Percentiles rank a stretch among this genome's conserved stretches.
These are phyloP conservation scores for Neospermospora avenae DNA, from an alignment of 2,329 filamentous ascomycete genomes.

Conservation along the genomic window DNA sequence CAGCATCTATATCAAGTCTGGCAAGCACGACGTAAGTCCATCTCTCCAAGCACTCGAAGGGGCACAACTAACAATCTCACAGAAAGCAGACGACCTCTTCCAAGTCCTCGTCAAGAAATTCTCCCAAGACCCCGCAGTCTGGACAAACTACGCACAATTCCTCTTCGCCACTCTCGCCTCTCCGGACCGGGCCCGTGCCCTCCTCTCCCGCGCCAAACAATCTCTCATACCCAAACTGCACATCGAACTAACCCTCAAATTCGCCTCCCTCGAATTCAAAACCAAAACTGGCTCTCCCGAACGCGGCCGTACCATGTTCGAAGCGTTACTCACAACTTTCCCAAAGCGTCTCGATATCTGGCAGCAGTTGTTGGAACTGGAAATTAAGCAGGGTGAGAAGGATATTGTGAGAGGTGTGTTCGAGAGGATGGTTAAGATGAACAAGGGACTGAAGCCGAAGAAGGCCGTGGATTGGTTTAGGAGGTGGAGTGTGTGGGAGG, in stretches of 20 bases:
- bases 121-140: conserved; percentile 73
- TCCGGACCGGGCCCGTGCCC: conserved; percentile 69
- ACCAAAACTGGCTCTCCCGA: conserved; percentile 80
- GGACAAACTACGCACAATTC: conserved; percentile 94
- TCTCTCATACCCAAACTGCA: conserved; percentile 66
- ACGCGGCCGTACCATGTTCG: conserved; percentile 91
- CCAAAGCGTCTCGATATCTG: conserved; percentile 90
- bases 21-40: conserved; percentile 71
- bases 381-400: conserved; percentile 58
- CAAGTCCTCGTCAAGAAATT: conserved; percentile 85
- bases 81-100: conserved; percentile 89
- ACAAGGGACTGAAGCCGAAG: conserved; percentile 71
- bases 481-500: conserved; percentile 88
- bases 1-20: conserved; percentile 92
- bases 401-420: conserved; percentile 73
- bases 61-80: conserved; percentile 30
- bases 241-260: conserved; percentile 76
- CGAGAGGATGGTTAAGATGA: conserved; percentile 67
- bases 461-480: conserved; percentile 87
- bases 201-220: conserved; percentile 82
- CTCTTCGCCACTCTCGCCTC: conserved; percentile 70
- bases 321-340: conserved; percentile 77
- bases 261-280: conserved; percentile 88
- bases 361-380: conserved; percentile 87
- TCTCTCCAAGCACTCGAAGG: background rate